Percentiles rank a stretch among this genome's conserved stretches.
Conservation (phyloP, 1,139 yeast species). For the Pichia sp. region DNA sequence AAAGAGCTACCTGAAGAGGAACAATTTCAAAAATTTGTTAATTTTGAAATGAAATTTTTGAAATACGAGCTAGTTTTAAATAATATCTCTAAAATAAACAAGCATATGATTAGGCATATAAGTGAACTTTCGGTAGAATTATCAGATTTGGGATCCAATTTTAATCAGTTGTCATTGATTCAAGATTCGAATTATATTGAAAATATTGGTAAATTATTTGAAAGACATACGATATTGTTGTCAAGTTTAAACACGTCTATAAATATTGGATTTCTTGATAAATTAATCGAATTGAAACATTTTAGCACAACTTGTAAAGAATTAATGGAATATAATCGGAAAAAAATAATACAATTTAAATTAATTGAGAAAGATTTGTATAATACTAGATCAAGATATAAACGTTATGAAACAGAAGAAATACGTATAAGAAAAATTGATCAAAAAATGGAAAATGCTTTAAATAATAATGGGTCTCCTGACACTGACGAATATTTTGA, state of each 20-base stretch:
- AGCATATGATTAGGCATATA: constrained; percentile 55
- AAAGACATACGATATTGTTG: constrained; percentile 60
- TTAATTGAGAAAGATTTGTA: constrained; percentile 51
- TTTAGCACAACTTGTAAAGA: constrained; percentile 63
- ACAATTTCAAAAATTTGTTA: constrained; percentile 33
- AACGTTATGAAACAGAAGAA: constrained; percentile 39
- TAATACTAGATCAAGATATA: constrained; percentile 40
- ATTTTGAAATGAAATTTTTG: constrained; percentile 44
- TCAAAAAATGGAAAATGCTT: constrained; percentile 25
- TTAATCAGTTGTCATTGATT: constrained; percentile 69
- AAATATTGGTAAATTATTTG: constrained; percentile 75
- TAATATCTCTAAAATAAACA: constrained; percentile 59
- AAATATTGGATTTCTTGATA: constrained; percentile 74
- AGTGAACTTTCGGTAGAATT: constrained; percentile 62
- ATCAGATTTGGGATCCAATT: constrained; percentile 63
- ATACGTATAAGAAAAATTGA: constrained; percentile 38
- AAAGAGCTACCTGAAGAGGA: constrained; percentile 26
- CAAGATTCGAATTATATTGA: constrained; percentile 53
- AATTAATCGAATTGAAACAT: constrained; percentile 76
- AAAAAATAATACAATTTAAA: constrained; percentile 62
- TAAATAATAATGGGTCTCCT: constrained; percentile 13
- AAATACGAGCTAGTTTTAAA: constrained; percentile 53
- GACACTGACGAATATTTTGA: constrained; percentile 14
- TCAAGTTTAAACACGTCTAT: constrained; percentile 64
- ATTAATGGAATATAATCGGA: constrained; percentile 61